Evolutionary conservation across 768 basidiomycete species (phyloP), one percentile per base, ranked within the genome.

Genomic region (Boletus edulis): DNA sequence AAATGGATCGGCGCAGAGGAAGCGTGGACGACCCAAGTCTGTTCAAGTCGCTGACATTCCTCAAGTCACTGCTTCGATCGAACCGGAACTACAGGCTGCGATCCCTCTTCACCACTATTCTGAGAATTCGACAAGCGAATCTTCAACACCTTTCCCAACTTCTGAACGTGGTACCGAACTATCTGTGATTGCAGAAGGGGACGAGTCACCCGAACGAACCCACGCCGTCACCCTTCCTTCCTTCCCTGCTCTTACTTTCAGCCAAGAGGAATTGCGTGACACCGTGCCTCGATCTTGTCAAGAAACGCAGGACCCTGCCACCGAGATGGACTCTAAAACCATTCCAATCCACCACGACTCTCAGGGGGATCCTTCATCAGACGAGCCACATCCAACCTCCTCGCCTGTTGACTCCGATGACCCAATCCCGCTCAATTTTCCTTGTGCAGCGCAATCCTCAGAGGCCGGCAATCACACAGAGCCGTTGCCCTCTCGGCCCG

Each of bases 111-210:
- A 45, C 31, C 47, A 50, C 15, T 15, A 35, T 46, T 34, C 51
- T 4, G 29, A 35, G 27, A 48, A 48, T 40, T 12, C 15, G 20
- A 20, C 40, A 17, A 49, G 18, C 32, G 51, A 55, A 53, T 43
- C 50, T 13, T 55, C 46, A 34, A 29, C 27, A 4, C 51, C 52
- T 24, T 50, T 57, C 29, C 24, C 32, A 68, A 73, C 34, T 73
- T 67, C 49, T 29, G 60, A 63, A n/a, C 59, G 40, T 15, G 56
- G 54, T 37, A 78, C 76, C 41, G 80, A 84, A 48, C 69, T 91
- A 35, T 90, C 87, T 29, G 76, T 86, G 51, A 89, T 89, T 51
- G 82, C 79, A 0, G 88, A 89, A 70, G 87, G 82, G 49, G 88
- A 91, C 46, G 84, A 88, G 61, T 74, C 73, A 3, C 67, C 68